These are phyloP conservation scores for Neoconidiobolus thromboides DNA, from an alignment of 371 early-diverging fungal genomes.

Conservation along the genomic window DNA sequence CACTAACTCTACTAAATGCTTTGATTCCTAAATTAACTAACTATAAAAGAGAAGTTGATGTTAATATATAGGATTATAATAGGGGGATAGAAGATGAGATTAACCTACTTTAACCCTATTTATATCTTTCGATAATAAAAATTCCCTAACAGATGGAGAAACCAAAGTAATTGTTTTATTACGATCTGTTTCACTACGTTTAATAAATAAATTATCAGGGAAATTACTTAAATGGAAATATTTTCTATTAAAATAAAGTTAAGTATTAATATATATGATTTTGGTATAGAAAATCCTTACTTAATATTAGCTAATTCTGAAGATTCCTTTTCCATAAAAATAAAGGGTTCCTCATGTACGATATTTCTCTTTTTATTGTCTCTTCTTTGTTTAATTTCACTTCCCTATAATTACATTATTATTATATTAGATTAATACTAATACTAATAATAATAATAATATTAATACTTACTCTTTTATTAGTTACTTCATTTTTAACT, in stretches of 20 bases:
- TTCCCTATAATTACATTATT: conserved; percentile 12
- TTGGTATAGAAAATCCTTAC: conserved; percentile 5
- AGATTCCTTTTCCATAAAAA: conserved; percentile 34
- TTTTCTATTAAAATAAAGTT: background rate
- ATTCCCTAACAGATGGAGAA: conserved; percentile 43
- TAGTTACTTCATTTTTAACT: conserved; percentile 8
- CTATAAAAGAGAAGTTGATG: too few species aligned
- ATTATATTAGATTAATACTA: background rate
- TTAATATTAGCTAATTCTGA: conserved; percentile 32
- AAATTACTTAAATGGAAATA: conserved; percentile 18
- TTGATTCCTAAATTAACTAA: background rate
- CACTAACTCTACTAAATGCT: background rate
- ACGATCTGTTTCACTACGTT: conserved; percentile 48
- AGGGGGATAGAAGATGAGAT: conserved; percentile 53
- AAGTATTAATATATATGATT: background rate
- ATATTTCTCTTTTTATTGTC: conserved; percentile 9
- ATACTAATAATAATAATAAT: conserved; percentile 4
- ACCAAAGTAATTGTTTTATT: conserved; percentile 66
- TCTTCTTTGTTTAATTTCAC: background rate
- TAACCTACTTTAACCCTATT: conserved; percentile 59
- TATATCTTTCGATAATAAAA: conserved; percentile 43
- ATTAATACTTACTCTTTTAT: conserved; percentile 12
- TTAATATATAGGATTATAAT: conserved; percentile 5
- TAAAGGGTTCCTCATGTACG: conserved; percentile 51
- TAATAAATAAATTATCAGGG: conserved; percentile 61